These are phyloP conservation scores for Ramaria sp. DNA, from an alignment of 768 basidiomycete genomes.

Conservation along the genomic window DNA sequence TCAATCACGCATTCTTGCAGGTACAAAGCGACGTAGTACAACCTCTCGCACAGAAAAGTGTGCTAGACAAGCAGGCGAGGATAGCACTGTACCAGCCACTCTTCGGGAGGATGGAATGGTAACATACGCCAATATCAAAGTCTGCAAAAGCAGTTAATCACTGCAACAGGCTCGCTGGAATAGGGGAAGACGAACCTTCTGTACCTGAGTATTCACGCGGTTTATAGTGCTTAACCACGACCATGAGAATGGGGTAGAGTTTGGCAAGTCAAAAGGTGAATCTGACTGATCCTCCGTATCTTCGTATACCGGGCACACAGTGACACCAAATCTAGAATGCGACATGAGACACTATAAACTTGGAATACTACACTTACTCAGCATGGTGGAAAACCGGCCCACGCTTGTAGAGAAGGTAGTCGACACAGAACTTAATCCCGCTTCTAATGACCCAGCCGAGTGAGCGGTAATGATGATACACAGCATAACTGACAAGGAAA, in stretches of 20 bases:
- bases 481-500: slow-evolving; percentile 80
- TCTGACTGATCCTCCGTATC: slow-evolving; percentile 58
- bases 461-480: slow-evolving; percentile 91
- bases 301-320: slow-evolving; percentile 87
- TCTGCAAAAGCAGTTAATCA: slow-evolving; percentile 35
- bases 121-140: slow-evolving; percentile 81
- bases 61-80: slow-evolving; percentile 62
- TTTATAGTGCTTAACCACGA: slow-evolving; percentile 96
- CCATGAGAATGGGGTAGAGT: slow-evolving; percentile 74
- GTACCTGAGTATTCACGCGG: slow-evolving; percentile 91
- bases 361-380: slow-evolving; percentile 47
- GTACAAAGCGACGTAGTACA: slow-evolving; percentile 73
- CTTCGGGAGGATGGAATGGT: slow-evolving; percentile 76
- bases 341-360: background rate
- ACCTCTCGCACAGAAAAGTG: slow-evolving; percentile 82
- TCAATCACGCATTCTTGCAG: slow-evolving; percentile 86
- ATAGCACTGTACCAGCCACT: slow-evolving; percentile 37
- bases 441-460: slow-evolving; percentile 95
- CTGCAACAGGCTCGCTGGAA: background rate
- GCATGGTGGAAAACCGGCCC: slow-evolving; percentile 95
- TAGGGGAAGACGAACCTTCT: slow-evolving; percentile 51
- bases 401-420: slow-evolving; percentile 87
- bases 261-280: slow-evolving; percentile 55
- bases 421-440: slow-evolving; percentile 95
- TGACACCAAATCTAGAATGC: slow-evolving; percentile 65